Conservation (phyloP, 75 land plant genomes). For the Picea glauca region DNA sequence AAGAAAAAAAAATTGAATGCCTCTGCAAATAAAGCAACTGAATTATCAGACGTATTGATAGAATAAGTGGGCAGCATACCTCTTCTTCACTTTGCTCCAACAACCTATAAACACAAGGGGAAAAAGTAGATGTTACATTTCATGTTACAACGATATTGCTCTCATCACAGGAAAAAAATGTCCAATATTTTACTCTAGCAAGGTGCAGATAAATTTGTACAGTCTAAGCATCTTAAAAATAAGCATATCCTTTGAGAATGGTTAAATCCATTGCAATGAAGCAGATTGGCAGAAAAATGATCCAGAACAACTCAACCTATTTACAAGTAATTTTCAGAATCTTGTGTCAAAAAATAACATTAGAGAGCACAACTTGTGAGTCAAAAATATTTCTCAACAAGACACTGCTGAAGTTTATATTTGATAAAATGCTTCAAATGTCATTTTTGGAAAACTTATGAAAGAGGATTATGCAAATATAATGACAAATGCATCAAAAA, state of each 20-base stretch:
- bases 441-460: background rate
- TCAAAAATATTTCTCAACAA: background rate
- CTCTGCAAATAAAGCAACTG: background rate
- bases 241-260: background rate
- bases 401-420: background rate
- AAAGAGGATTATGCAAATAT: background rate
- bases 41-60: background rate
- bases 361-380: background rate
- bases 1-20: background rate
- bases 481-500: no score
- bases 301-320: background rate
- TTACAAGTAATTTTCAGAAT: background rate
- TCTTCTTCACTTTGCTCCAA: slow-evolving; percentile 79
- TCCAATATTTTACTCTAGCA: background rate
- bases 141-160: background rate
- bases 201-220: background rate
- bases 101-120: slow-evolving; percentile 28
- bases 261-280: background rate
- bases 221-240: background rate
- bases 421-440: background rate
- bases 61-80: slow-evolving; percentile 19
- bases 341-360: background rate
- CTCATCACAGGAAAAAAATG: background rate
- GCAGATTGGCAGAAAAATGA: background rate
- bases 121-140: background rate